These are phyloP conservation scores for Aspergillus awamori DNA, from an alignment of 2,329 filamentous ascomycete genomes.

Conservation along the genomic window DNA sequence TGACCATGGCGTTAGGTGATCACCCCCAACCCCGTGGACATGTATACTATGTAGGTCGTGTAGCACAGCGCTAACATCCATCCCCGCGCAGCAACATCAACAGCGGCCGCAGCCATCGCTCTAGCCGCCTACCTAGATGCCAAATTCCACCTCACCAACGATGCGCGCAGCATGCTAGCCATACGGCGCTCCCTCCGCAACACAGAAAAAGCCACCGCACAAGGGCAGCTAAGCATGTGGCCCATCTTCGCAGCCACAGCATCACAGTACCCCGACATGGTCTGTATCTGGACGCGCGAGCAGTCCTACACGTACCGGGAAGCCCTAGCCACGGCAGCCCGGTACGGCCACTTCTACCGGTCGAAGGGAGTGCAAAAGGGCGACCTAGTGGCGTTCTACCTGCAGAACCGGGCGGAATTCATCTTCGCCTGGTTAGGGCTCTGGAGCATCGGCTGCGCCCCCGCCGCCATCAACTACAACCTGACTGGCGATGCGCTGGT, in stretches of 20 bases:
- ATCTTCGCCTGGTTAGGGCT: conserved; percentile 67
- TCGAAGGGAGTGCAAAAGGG: conserved; percentile 60
- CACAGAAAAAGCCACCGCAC: conserved; percentile 51
- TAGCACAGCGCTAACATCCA: background rate
- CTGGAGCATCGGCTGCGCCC: conserved; percentile 67
- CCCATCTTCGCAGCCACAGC: conserved; percentile 66
- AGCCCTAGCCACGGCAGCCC: conserved; percentile 58
- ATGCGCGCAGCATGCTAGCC: conserved; percentile 55
- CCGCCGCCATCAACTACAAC: conserved; percentile 73
- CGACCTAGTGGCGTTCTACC: conserved; percentile 67
- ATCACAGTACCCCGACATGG: conserved; percentile 54
- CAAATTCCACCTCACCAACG: conserved; percentile 68
- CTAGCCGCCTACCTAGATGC: conserved; percentile 55
- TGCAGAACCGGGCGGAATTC: conserved; percentile 70
- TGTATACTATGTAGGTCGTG: too few relatives aligned
- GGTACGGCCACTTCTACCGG: conserved; percentile 66
- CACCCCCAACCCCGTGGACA: background rate
- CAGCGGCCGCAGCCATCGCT: conserved; percentile 31
- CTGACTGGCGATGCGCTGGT: conserved; percentile 64
- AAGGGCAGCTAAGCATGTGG: conserved; percentile 63
- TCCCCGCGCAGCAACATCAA: conserved; percentile 1
- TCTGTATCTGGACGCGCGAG: conserved; percentile 69
- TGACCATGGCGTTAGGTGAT: conserved; percentile 10
- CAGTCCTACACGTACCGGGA: conserved; percentile 63
- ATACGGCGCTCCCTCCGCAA: conserved; percentile 48